Conservation (phyloP, 2,329 filamentous ascomycete genomes). For the Corniculantispora saksenae region DNA sequence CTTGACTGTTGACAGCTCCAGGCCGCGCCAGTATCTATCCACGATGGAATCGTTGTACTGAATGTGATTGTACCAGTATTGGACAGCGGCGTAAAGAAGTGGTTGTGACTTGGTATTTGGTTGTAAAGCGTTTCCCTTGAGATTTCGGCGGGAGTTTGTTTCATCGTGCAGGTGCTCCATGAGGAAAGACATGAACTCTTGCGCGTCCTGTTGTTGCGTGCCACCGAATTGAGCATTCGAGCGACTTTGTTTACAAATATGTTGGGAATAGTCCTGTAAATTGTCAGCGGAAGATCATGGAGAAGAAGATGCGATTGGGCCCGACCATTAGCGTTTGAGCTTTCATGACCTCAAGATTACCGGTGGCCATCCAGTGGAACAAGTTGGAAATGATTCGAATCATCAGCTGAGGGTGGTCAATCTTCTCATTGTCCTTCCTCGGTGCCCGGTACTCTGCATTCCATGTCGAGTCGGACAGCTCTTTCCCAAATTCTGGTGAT, state of each 20-base stretch:
- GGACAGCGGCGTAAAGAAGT: constrained; percentile 59
- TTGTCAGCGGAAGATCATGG: constrained; percentile 26
- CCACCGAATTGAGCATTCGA: constrained; percentile 62
- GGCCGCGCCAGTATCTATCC: constrained; percentile 76
- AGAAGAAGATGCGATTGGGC: constrained; percentile 25
- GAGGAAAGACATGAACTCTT: constrained; percentile 85
- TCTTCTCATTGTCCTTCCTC: constrained; percentile 59
- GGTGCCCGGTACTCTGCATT: constrained; percentile 66
- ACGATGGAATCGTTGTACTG: constrained; percentile 74
- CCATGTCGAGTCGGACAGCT: constrained; percentile 62
- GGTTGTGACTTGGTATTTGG: constrained; percentile 36
- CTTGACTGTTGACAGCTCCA: constrained; percentile 71
- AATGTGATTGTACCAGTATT: constrained; percentile 74
- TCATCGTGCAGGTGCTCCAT: constrained; percentile 83
- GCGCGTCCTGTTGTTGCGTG: constrained; percentile 81
- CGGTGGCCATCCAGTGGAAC: constrained; percentile 57
- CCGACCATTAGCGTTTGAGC: constrained; percentile 59
- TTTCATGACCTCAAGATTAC: constrained; percentile 52
- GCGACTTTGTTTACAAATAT: constrained; percentile 36
- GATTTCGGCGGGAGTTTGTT: constrained; percentile 64
- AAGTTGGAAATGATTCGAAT: constrained; percentile 60
- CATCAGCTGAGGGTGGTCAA: constrained; percentile 58
- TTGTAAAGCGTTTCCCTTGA: constrained; percentile 30
- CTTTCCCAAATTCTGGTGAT: constrained; percentile 66
- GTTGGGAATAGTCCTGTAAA: constrained; percentile 54